Evolutionary conservation across 1,139 yeast species (phyloP).

Genomic region (Blastobotrys proliferans): DNA sequence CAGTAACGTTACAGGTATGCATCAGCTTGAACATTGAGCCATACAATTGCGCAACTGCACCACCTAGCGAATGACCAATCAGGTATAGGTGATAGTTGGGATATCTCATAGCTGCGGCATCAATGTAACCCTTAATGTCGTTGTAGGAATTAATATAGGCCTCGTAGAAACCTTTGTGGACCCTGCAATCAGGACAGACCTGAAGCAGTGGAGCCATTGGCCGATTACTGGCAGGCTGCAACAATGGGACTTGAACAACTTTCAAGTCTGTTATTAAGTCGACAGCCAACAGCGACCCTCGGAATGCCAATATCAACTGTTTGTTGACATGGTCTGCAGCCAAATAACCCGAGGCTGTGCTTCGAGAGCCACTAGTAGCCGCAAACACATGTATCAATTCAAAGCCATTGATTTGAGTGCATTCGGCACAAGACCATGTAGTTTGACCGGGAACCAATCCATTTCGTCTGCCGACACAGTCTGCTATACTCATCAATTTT

Average conservation of each 20-base stretch:
- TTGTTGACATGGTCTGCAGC: slow-evolving; percentile 5
- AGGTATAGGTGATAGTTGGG: background rate
- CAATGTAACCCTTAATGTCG: background rate
- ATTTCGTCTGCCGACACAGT: slow-evolving; percentile 1
- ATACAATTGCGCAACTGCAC: slow-evolving; percentile 8
- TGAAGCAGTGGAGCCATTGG: background rate
- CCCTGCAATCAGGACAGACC: background rate
- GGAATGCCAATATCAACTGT: slow-evolving; percentile 5
- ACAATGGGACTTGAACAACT: background rate
- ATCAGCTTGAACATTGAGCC: background rate
- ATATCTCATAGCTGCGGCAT: background rate
- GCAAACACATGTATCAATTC: slow-evolving; percentile 1
- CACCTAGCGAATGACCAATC: slow-evolving; percentile 11
- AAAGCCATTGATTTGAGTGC: background rate
- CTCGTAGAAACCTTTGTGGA: slow-evolving; percentile 5
- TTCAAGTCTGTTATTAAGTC: slow-evolving; percentile 2
- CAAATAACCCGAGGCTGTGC: slow-evolving; percentile 5
- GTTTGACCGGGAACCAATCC: background rate
- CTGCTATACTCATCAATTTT: slow-evolving; percentile 5
- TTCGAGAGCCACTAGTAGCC: background rate
- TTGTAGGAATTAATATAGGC: background rate
- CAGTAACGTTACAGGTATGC: background rate
- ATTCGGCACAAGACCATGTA: background rate
- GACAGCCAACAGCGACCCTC: background rate
- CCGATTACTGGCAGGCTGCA: background rate